A percentile compares a stretch with the other conserved stretches of the same genome.
Conservation (phyloP, 2,329 filamentous ascomycete species). For the Dothiorella sarmentorum region DNA sequence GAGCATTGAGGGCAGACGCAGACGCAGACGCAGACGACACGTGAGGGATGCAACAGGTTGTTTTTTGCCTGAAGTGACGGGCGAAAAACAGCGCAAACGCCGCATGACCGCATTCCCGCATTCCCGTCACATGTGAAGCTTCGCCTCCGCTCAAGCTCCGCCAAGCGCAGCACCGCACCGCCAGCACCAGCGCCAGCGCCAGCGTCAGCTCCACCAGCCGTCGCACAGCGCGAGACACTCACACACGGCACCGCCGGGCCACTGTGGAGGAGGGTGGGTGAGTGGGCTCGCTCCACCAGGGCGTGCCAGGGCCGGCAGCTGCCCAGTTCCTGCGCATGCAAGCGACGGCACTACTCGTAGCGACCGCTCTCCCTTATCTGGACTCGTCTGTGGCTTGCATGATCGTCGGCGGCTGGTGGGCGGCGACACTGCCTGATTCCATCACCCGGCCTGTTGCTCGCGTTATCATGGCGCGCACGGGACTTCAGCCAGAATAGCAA, state of each 20-base stretch:
- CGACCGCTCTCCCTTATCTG: conserved; percentile 6
- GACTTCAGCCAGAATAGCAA: conserved; percentile 11
- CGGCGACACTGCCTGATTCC: conserved; percentile 10
- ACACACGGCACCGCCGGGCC: neutral
- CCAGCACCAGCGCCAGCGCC: no score
- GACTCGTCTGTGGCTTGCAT: conserved; percentile 13
- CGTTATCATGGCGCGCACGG: conserved; percentile 9
- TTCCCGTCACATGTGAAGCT: neutral
- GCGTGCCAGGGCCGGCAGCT: neutral
- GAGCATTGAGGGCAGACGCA: no score
- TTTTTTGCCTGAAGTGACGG: conserved; percentile 10
- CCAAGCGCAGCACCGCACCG: neutral
- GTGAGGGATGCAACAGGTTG: no score
- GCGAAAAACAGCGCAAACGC: neutral
- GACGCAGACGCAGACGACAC: no score
- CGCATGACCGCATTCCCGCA: neutral
- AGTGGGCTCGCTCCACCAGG: no score
- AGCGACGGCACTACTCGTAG: conserved; percentile 4
- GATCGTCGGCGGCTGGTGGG: conserved; percentile 9
- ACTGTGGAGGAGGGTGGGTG: no score
- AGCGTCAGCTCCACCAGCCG: neutral
- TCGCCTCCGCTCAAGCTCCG: conserved; percentile 11
- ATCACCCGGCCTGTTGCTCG: conserved; percentile 7
- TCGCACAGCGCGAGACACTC: neutral
- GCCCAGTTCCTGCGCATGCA: conserved; percentile 8